A percentile compares a stretch with the other conserved stretches of the same genome.
phyloP scores from a whole-genome alignment of 163 green algal species.

The Chlamydomonas reinhardtii region DNA sequence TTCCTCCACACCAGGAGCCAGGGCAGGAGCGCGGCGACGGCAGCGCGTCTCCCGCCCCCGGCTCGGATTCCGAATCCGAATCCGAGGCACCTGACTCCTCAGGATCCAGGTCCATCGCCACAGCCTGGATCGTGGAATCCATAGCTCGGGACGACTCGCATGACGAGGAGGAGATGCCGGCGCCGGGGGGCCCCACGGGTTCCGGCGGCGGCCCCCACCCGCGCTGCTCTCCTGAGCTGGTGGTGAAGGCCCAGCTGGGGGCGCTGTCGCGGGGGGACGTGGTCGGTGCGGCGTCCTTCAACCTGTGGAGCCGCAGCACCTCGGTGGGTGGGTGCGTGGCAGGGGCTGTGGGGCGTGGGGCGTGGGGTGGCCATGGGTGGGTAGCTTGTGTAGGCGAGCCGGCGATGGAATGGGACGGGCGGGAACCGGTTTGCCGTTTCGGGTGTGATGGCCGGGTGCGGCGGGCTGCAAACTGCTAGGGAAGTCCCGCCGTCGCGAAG shows the following conservation, averaged over 20 bases:
- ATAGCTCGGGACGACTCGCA: constrained; percentile 25
- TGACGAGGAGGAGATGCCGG: constrained; percentile 28
- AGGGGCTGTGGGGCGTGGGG: neutral
- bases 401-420: too few species aligned
- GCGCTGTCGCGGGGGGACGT: constrained; percentile 58
- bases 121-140: constrained; percentile 40
- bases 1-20: too few species aligned
- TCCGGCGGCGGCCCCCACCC: constrained; percentile 15
- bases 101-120: neutral
- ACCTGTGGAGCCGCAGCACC: constrained; percentile 53
- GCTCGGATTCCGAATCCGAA: neutral
- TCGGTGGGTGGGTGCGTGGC: constrained; percentile 17
- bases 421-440: too few species aligned
- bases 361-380: neutral
- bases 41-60: too few species aligned
- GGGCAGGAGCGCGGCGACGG: too few species aligned
- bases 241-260: constrained; percentile 62
- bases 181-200: neutral
- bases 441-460: too few species aligned
- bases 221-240: constrained; percentile 24
- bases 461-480: too few species aligned
- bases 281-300: constrained; percentile 49
- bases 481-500: too few species aligned
- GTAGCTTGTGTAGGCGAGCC: too few species aligned
- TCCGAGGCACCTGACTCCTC: neutral